These are phyloP conservation scores for Vigna nakashimae DNA, from an alignment of 306 rosid genomes.

Conservation along the genomic window DNA sequence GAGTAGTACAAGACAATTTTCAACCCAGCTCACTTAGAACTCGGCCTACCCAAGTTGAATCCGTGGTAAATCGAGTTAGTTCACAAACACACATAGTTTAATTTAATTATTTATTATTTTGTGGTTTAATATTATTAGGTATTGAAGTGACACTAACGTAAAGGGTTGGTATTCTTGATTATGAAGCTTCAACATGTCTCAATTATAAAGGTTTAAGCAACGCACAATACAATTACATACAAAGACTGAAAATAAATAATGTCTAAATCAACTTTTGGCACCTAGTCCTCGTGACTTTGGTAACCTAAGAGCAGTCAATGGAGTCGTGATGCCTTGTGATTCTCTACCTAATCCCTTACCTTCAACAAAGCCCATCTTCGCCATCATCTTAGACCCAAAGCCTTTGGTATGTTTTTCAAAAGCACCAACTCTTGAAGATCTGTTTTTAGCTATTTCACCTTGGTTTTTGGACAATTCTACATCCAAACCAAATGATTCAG, in stretches of 20 bases:
- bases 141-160: no score
- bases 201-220: no score
- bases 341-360: conserved; percentile 81
- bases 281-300: conserved; percentile 90
- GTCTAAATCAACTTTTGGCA: conserved; percentile 55
- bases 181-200: no score
- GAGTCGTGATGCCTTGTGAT: conserved; percentile 84
- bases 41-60: no score
- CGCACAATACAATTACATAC: conserved; percentile 7
- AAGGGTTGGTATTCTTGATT: no score
- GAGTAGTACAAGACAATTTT: no score
- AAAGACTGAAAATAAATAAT: conserved; percentile 3
- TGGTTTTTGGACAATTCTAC: conserved; percentile 61
- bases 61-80: no score
- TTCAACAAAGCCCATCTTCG: conserved; percentile 92
- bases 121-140: no score
- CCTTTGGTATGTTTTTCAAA: conserved; percentile 93
- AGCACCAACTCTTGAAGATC: conserved; percentile 57
- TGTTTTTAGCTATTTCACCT: conserved; percentile 32
- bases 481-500: conserved; percentile 83
- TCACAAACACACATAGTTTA: no score
- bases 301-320: conserved; percentile 67
- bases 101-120: no score
- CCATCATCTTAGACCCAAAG: conserved; percentile 95
- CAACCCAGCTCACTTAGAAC: no score